Conservation (phyloP, 768 basidiomycete species). For the Multifurca ochricompacta region DNA sequence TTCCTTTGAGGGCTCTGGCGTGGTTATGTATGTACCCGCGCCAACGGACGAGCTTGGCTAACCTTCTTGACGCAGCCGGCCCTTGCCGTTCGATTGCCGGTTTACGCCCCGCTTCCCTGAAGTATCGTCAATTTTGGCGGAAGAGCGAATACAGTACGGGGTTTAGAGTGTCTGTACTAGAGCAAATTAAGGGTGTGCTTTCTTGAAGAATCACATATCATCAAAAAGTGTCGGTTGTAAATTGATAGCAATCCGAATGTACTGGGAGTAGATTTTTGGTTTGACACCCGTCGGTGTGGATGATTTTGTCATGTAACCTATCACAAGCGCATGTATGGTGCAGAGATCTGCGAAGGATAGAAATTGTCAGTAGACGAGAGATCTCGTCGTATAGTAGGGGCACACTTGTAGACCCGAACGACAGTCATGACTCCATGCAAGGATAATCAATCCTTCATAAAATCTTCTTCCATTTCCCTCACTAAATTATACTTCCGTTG, state of each 20-base stretch:
- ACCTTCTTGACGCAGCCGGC: constrained; percentile 1
- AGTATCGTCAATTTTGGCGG: neutral
- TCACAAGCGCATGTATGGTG: no score
- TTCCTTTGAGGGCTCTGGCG: neutral
- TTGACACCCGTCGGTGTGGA: no score
- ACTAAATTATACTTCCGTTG: constrained; percentile 47
- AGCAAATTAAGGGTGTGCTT: neutral
- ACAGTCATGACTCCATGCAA: neutral
- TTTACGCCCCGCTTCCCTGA: constrained; percentile 19
- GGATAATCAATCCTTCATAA: constrained; percentile 52
- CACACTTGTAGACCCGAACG: neutral
- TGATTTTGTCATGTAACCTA: no score
- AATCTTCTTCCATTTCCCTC: constrained; percentile 78
- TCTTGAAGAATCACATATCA: neutral
- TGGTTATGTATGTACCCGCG: neutral
- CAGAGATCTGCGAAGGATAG: constrained; percentile 33
- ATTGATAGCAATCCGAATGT: neutral
- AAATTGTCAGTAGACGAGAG: neutral
- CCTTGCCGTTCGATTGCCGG: constrained; percentile 16
- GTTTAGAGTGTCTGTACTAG: constrained; percentile 36
- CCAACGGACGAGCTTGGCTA: neutral
- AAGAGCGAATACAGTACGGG: neutral
- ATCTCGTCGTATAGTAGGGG: no score
- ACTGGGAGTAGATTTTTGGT: constrained; percentile 47
- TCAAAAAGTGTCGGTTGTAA: no score